Evolutionary conservation across 257 asterid species (phyloP), one percentile per base, ranked within the genome.

Genomic region (Misopates orontium): DNA sequence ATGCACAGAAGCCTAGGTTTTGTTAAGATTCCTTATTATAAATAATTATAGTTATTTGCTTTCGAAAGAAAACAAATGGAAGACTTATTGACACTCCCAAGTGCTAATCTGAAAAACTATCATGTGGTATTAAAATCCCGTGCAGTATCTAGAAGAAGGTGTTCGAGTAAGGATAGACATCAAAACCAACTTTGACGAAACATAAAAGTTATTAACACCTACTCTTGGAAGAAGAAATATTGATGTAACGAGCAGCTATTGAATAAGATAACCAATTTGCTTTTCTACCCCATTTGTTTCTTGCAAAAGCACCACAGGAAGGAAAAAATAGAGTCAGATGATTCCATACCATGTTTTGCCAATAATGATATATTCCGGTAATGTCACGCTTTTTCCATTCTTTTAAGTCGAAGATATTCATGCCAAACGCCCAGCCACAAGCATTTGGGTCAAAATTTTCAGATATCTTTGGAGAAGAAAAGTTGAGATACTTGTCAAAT

Each of bases 361-460:
- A 91, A 68, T 79, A 68, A 81, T 88, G 98, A 75, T 91, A 91
- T 69, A 91, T 88, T 75, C 96, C 96, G 39, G 98, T 91, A 45
- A 91, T 91, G 82, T 91, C 82, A 44, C 85, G 92, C 77, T 85
- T 85, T 80, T 72, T 77, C 98, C 98, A 91, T 75, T 91, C 91
- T 65, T 80, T 82, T 85, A 91, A 74, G 74, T 91, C 95, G 70
- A 91, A 91, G 18, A 91, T 71, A 75, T 91, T 91, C 98, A 91
- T 91, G 68, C 98, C 98, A 82, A 69, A 91, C 58, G 98, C 98
- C 96, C 98, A 91, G 41, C 98, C 98, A 77, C 98, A 91, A 64
- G 98, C 90, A 71, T 78, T 75, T 56, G 98, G 90, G 77, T 88
- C 92, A 62, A 91, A 91, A 72, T 83, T 91, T 25, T 80, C 77